Evolutionary conservation across 805 yeast genomes (phyloP).

Genomic region (Candida pini): DNA sequence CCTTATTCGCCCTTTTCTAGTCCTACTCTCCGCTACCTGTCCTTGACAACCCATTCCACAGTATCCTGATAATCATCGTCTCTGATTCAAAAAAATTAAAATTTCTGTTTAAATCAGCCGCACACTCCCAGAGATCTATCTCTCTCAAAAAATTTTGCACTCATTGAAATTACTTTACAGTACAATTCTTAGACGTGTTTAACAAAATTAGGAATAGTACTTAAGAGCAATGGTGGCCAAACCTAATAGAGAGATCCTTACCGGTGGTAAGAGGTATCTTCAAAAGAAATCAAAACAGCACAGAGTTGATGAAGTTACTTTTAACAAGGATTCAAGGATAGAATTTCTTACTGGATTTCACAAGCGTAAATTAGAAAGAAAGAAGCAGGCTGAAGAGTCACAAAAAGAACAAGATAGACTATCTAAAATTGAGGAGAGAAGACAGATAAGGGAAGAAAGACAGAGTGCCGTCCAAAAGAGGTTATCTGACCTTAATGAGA

Average conservation of each 20-base stretch:
- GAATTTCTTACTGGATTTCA: constrained; percentile 94
- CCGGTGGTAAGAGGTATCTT: constrained; percentile 80
- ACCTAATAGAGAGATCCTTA: constrained; percentile 76
- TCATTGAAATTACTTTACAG: no score
- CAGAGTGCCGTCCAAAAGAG: constrained; percentile 61
- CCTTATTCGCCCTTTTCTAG: no score
- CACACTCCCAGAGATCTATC: neutral
- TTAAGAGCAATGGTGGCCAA: constrained; percentile 22
- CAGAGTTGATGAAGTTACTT: constrained; percentile 78
- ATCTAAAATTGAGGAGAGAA: constrained; percentile 71
- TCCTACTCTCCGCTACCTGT: neutral
- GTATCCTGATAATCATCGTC: neutral
- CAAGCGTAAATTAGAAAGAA: constrained; percentile 83
- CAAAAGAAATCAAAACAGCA: constrained; percentile 59
- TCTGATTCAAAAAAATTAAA: neutral
- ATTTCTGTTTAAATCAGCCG: neutral
- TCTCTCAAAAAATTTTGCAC: no score
- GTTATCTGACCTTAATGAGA: constrained; percentile 50
- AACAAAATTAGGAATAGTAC: no score
- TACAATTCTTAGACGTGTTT: no score
- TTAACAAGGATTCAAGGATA: constrained; percentile 70
- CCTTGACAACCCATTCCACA: neutral
- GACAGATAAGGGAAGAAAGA: constrained; percentile 63
- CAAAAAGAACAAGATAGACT: constrained; percentile 72
- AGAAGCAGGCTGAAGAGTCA: constrained; percentile 75